phyloP scores from a whole-genome alignment of 352 stramenopile genomes.

The Phytophthora hybrid region DNA sequence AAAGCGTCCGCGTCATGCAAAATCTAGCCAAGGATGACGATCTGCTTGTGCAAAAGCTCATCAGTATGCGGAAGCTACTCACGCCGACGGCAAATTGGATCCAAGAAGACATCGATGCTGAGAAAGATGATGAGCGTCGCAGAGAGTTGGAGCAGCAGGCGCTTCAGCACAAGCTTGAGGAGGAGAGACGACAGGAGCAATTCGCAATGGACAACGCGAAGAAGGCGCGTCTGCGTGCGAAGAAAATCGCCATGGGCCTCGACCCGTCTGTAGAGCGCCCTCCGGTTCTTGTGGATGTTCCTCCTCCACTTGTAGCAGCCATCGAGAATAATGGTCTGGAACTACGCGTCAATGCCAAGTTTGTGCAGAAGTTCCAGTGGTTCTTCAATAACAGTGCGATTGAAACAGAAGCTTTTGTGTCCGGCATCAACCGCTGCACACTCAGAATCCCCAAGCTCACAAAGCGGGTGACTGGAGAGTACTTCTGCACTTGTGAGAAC shows the following conservation, averaged over 20 bases:
- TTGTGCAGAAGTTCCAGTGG: constrained; percentile 57
- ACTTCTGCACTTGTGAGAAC: constrained; percentile 71
- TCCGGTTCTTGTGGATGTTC: constrained; percentile 44
- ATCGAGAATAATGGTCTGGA: constrained; percentile 37
- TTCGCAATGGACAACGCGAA: constrained; percentile 48
- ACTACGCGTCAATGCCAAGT: constrained; percentile 54
- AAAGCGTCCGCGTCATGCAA: constrained; percentile 53
- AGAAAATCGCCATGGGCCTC: constrained; percentile 67
- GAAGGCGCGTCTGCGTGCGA: constrained; percentile 55
- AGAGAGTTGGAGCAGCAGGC: constrained; percentile 40
- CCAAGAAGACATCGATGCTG: constrained; percentile 54
- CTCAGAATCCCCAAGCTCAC: constrained; percentile 54
- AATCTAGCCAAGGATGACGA: constrained; percentile 53
- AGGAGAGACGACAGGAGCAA: constrained; percentile 38
- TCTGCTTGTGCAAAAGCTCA: constrained; percentile 48
- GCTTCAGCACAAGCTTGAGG: constrained; percentile 41
- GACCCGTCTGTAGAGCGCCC: constrained; percentile 55
- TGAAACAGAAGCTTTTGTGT: constrained; percentile 21
- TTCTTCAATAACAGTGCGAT: constrained; percentile 52
- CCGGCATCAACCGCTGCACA: constrained; percentile 41
- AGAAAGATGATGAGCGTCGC: constrained; percentile 47
- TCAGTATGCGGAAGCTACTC: constrained; percentile 53
- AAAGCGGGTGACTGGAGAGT: constrained; percentile 56
- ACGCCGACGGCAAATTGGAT: constrained; percentile 67
- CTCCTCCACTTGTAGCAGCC: constrained; percentile 39